Base-by-base conservation (phyloP, 768 basidiomycete species). In the Lanmaoa rubissima region DNA sequence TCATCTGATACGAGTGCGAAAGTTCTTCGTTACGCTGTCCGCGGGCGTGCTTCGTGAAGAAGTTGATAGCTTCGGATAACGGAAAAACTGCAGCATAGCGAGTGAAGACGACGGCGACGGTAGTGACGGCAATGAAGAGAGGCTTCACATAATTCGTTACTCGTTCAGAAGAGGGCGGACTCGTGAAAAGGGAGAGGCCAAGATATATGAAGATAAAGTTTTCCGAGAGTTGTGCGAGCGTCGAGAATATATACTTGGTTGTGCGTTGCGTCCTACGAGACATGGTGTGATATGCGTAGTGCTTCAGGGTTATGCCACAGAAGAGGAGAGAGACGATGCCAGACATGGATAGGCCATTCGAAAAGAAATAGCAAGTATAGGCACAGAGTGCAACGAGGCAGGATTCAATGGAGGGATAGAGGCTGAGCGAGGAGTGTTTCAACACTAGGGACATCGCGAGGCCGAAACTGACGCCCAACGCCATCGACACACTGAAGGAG, bases 271-370 rank as follows among this genome's bases (percentile, higher is more conserved):
- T 98, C 51, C 92, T 84, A 28, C 84, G 85, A 11, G 94, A 96
- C 97, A 99, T 99, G 50, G 94, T 98, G 76, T 98, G 97, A 70
- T 97, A 98, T n/a, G 96, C 97, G 68, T 99, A 98, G 70, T 99
- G 97, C 74, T 99, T 99, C 64, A 99, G 82, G 4, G 97, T 99
- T 70, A 99, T 97, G 57, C 97, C 96, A 70, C 96, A 98, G 78
- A 99, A 98, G 44, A 98, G 86, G 40, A 98, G 83, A 4, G 95
- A 97, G 43, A 98, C 95, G 73, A 98, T 98, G 48, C 97, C 96
- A 70, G 86, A 90, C 91, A 97, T 94, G 44, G 86, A 85, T 39
- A 95, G 73, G 6, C 94, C 95, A 61, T 93, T 99, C n/a, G 93
- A 95, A 78, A 99, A 94, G 78, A 99, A 99, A 75, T 98, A 98